Evolutionary conservation across 306 rosid species (phyloP).

Genomic region (Bauhinia variegata): DNA sequence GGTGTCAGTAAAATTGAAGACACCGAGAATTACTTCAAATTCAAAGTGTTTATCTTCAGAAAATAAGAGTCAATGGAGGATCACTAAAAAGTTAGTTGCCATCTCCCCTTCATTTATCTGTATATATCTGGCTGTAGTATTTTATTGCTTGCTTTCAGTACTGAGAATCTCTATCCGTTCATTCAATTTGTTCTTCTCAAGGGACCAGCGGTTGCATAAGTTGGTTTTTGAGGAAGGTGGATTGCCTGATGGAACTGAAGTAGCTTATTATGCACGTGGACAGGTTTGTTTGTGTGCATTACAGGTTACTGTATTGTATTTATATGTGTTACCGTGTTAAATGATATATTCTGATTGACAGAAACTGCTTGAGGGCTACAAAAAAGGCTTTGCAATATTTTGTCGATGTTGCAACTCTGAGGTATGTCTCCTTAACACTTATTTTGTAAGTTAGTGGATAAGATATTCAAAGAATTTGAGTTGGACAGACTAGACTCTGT

Average conservation of each 20-base stretch:
- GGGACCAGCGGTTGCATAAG: conserved; percentile 87
- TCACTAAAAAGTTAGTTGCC: conserved; percentile 68
- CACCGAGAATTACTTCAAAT: conserved; percentile 52
- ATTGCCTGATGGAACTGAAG: conserved; percentile 95
- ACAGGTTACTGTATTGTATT: conserved; percentile 35
- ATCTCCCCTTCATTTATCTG: conserved; percentile 18
- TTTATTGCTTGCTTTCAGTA: conserved; percentile 23
- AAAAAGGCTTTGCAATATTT: conserved; percentile 81
- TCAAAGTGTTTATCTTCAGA: conserved; percentile 52
- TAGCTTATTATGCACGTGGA: conserved; percentile 96
- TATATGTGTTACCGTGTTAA: conserved; percentile 32
- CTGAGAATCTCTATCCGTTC: conserved; percentile 26
- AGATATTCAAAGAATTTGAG: too few relatives aligned
- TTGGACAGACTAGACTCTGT: too few relatives aligned
- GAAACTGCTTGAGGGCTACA: conserved; percentile 96
- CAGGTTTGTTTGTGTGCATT: conserved; percentile 65
- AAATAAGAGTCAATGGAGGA: conserved; percentile 77
- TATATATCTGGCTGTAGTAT: conserved; percentile 10
- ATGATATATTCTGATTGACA: conserved; percentile 43
- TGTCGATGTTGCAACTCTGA: conserved; percentile 86
- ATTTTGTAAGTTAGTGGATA: conserved; percentile 6
- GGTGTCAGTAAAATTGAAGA: conserved; percentile 57
- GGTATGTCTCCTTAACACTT: conserved; percentile 56
- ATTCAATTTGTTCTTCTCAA: conserved; percentile 41
- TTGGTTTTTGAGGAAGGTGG: conserved; percentile 92